phyloP scores from a whole-genome alignment of 345 rosid species.

The Eucalyptus cloeziana region DNA sequence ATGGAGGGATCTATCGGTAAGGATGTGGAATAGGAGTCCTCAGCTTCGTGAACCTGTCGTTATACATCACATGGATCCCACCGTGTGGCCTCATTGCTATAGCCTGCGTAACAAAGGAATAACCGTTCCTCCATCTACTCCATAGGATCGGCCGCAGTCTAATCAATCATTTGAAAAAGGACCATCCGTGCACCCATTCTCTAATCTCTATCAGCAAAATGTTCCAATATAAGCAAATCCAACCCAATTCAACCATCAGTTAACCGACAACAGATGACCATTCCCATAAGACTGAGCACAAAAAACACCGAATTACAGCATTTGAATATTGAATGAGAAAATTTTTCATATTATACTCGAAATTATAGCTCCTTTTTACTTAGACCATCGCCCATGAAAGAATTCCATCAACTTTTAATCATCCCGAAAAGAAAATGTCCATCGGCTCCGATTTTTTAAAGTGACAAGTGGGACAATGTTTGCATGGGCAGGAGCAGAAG shows the following conservation, averaged over 20 bases:
- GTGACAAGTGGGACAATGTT: neutral
- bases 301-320: neutral
- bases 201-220: neutral
- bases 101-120: constrained; percentile 34
- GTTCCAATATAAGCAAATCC: neutral
- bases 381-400: neutral
- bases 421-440: neutral
- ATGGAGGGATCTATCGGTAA: constrained; percentile 55
- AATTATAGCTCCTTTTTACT: neutral
- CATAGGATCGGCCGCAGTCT: neutral
- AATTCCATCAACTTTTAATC: neutral
- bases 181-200: neutral
- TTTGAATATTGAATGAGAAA: neutral
- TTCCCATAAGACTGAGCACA: neutral
- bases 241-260: neutral
- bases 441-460: neutral
- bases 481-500: neutral
- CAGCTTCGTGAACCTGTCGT: constrained; percentile 65
- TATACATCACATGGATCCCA: constrained; percentile 57
- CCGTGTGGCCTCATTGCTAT: constrained; percentile 54
- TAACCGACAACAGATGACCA: neutral
- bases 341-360: neutral
- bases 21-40: constrained; percentile 49
- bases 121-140: neutral
- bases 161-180: neutral